Conservation (phyloP, 257 asterid species). For the Fraxinus pennsylvanica region DNA sequence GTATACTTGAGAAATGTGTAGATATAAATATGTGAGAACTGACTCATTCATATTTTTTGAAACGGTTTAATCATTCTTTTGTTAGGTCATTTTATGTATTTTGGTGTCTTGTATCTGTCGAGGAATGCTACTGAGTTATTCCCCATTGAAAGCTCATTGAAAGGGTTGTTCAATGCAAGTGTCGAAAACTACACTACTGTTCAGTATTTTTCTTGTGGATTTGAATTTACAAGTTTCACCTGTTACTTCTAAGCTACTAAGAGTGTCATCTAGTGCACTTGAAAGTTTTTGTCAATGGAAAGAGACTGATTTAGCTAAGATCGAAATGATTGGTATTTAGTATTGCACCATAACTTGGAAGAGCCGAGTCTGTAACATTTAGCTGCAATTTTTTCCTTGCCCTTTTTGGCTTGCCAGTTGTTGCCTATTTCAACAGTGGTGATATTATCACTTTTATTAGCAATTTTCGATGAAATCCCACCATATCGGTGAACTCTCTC, state of each 20-base stretch:
- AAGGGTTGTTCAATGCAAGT: background rate
- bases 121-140: too few species aligned
- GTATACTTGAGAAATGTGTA: background rate
- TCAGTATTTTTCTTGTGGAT: background rate
- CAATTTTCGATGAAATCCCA: too few species aligned
- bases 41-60: background rate
- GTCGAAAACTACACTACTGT: background rate
- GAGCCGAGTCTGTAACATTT: background rate
- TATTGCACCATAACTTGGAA: background rate
- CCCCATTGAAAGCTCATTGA: too few species aligned
- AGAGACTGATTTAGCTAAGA: too few species aligned
- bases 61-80: background rate
- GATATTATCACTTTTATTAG: too few species aligned
- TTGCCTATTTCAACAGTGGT: too few species aligned
- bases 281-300: too few species aligned
- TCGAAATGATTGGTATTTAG: background rate
- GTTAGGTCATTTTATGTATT: background rate
- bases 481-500: too few species aligned
- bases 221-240: background rate
- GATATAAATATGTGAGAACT: background rate
- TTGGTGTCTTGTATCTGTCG: background rate
- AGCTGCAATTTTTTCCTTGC: background rate
- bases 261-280: too few species aligned
- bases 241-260: too few species aligned
- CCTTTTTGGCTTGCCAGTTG: too few species aligned